A percentile compares a stretch with the other conserved stretches of the same genome.
Conservation (phyloP, 768 basidiomycete species). For the Cystofilobasidium ferigula region DNA sequence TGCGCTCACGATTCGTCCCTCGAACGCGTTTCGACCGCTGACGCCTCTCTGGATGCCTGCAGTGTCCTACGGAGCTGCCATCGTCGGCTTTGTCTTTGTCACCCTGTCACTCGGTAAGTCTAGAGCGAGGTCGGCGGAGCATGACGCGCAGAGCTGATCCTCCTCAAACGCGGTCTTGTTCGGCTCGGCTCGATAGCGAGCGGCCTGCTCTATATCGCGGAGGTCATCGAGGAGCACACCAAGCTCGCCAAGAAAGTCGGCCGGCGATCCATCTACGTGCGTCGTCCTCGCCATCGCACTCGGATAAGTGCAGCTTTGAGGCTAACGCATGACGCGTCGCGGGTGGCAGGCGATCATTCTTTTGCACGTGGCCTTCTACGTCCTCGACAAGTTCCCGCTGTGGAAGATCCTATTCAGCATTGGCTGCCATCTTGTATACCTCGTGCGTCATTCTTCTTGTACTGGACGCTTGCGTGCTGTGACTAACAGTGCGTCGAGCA, state of each 20-base stretch:
- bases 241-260: constrained; percentile 69
- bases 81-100: constrained; percentile 76
- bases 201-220: constrained; percentile 84
- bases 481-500: background rate
- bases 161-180: background rate
- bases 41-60: background rate
- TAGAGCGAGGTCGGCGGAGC: too few species aligned
- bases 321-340: too few species aligned
- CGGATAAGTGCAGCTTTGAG: background rate
- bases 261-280: constrained; percentile 73
- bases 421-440: constrained; percentile 72
- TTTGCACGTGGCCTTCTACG: constrained; percentile 64
- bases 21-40: too few species aligned
- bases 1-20: too few species aligned
- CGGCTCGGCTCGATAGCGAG: constrained; percentile 53
- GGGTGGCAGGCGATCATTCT: too few species aligned
- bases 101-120: constrained; percentile 69
- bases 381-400: constrained; percentile 70
- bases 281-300: constrained; percentile 39
- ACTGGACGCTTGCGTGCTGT: background rate
- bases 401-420: constrained; percentile 66
- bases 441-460: constrained; percentile 38
- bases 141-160: constrained; percentile 1
- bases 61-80: constrained; percentile 53
- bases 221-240: constrained; percentile 89